Percentiles rank a stretch among this genome's conserved stretches.
phyloP scores from a whole-genome alignment of 179 eudicot species.

The Beta corolliflora region DNA sequence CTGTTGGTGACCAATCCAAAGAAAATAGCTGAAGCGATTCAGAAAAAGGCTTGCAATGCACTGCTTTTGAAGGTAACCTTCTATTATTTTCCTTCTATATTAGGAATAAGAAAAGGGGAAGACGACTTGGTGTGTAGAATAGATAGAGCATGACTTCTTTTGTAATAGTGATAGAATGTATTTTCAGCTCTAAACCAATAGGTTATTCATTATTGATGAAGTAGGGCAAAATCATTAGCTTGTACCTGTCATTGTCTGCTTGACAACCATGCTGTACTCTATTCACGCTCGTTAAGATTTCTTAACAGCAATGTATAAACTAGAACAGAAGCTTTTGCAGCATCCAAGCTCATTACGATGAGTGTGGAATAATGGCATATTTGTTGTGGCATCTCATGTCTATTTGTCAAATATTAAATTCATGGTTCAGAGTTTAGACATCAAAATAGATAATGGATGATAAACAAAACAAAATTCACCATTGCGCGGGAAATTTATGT shows the following conservation, averaged over 20 bases:
- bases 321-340: not conserved
- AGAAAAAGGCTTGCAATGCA: conserved; percentile 93
- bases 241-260: not conserved
- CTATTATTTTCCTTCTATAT: not conserved
- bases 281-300: not conserved
- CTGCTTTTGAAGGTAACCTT: conserved; percentile 71
- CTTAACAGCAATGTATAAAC: not conserved
- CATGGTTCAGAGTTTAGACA: not conserved
- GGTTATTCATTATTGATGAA: too few species aligned
- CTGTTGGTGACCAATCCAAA: conserved; percentile 94
- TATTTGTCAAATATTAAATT: not conserved
- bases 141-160: too few species aligned
- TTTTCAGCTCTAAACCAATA: too few species aligned
- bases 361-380: not conserved
- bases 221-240: not conserved
- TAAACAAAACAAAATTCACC: not conserved
- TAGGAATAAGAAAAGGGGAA: not conserved
- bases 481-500: not conserved
- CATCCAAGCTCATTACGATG: not conserved
- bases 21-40: conserved; percentile 86
- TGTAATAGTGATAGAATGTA: too few species aligned
- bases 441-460: too few species aligned
- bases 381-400: not conserved
- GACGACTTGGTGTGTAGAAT: too few species aligned
- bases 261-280: not conserved